Evolutionary conservation across 192 early-diverging fungal genomes (phyloP), one percentile per base, ranked within the genome.

Genomic region (Coemansia sp.): DNA sequence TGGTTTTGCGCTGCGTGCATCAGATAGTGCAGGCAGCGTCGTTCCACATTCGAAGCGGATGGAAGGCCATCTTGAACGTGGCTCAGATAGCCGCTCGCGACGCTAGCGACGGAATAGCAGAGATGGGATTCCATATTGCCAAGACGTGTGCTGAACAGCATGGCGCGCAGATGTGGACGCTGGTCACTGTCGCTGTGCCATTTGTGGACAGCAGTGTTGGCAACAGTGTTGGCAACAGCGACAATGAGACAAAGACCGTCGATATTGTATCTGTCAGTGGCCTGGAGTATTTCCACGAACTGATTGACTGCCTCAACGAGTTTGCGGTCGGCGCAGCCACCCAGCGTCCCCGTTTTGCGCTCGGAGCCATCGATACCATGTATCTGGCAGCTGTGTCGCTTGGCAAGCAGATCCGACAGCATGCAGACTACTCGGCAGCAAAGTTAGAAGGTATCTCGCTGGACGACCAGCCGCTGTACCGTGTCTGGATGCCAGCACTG

Each of bases 401-500:
- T 33, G 75, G 80, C 32, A 49, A 20, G 49, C 75, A 77, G 55
- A 64, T 77, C 5, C 38, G 73, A 45, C 56, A 34, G 34, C 74
- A 77, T 34, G 48, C 68, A 0, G 54, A 6, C 18, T 71, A 48
- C 57, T 1, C 48, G 5, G 48, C 16, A 10, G 69, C 48, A 18
- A 36, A 36, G 22, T 54, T 36, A 6, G 60, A 65, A 34, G 20
- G 7, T 4, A 28, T 73, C 45, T 45, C 71, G 14, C 61, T 86
- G 16, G 86, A 83, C 33, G 86, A 87, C 22, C 88, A 88, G 73
- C 86, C 85, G 20, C 66, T 85, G 55, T 82, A 88, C 61, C 86
- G 87, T 65, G 87, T 87, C 62, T 96, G 92, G 93, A 92, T 94
- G 81, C 93, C 94, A 0, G 82, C 91, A n/a, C 81, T 97, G 48